Conservation (phyloP, 2,329 filamentous ascomycete genomes). For the Sclerotinia trifoliorum region DNA sequence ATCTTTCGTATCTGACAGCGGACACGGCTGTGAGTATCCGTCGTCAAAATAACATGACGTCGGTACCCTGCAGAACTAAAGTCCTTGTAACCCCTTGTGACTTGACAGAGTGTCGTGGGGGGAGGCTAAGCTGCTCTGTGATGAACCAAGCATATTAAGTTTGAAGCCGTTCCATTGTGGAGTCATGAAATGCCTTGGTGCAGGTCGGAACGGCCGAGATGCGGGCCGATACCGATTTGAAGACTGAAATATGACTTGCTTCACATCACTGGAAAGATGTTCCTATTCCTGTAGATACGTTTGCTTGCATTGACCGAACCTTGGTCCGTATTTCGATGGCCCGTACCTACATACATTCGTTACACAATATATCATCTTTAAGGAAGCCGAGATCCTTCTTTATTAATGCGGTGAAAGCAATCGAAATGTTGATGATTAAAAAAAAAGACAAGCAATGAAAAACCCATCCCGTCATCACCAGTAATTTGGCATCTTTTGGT, state of each 20-base stretch:
- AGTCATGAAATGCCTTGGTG: conserved; percentile 19
- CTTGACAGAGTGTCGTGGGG: conserved; percentile 14
- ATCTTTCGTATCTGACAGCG: conserved; percentile 31
- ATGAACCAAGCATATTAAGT: conserved; percentile 23
- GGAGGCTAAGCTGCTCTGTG: conserved; percentile 17
- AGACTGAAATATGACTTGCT: conserved; percentile 16
- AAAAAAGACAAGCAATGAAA: background rate
- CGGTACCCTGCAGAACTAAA: conserved; percentile 34
- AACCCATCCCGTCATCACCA: background rate
- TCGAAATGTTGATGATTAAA: background rate
- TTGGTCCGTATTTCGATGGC: conserved; percentile 4
- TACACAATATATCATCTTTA: conserved; percentile 5
- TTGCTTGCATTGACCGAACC: conserved; percentile 13
- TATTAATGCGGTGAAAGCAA: background rate
- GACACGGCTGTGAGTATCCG: conserved; percentile 32
- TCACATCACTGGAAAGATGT: background rate
- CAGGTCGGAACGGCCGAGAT: conserved; percentile 16
- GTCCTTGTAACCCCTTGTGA: conserved; percentile 26
- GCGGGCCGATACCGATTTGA: conserved; percentile 21
- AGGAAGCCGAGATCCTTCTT: conserved; percentile 9
- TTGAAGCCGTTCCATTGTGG: conserved; percentile 24
- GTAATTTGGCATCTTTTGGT: background rate
- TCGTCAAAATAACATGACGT: conserved; percentile 34
- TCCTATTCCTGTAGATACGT: conserved; percentile 12
- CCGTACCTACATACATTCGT: conserved; percentile 8